Base-by-base conservation (phyloP, 148 eudicot genomes). In the Cornus suecica region DNA sequence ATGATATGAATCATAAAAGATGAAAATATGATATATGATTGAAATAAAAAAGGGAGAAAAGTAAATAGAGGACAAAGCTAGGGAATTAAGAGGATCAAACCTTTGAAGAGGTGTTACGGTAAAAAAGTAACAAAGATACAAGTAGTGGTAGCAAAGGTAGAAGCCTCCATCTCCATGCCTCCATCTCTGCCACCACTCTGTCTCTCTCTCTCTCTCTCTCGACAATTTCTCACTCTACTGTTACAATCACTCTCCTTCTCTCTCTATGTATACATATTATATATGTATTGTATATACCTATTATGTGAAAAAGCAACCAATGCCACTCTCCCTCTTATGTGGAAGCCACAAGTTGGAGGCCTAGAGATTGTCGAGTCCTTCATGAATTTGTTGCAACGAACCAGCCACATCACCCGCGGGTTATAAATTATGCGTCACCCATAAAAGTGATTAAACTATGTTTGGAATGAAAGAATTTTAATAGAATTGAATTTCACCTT, bases 101-200 rank as follows among this genome's bases (percentile, higher is more conserved):
- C 97, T 88, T 88, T 54, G 70, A 70, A 79, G 81, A 78, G 79
- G 26, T 58, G 45, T 83, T 87, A 45, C 82, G 64, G 68, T 83
- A 84, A 77, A 86, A 80, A 54, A 88, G 63, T 34, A 90, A 31
- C 31, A 85, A 16, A 52, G 97, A 86, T 15, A 85, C 87, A 58
- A 92, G 58, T 4, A 92, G 52, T 4, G 94, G 91, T 61, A 90
- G 71, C 67, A 88, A 73, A 45, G 88, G 74, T 30, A 82, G 14
- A 27, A 88, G 56, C 70, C 71, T 81, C 84, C 90, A 60, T 75
- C 84, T 90, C 52, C 80, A 83, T 72, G 74, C 62, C 80, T 87
- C 89, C 97, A 90, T 86, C 66, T 31, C 73, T 69, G 45, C 79
- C 34, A 24, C 23, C 73, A 18, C 58, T 77, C 29, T 23, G 26